Base-by-base conservation (phyloP, 306 rosid species). In the peach (Prunus persica) region DNA sequence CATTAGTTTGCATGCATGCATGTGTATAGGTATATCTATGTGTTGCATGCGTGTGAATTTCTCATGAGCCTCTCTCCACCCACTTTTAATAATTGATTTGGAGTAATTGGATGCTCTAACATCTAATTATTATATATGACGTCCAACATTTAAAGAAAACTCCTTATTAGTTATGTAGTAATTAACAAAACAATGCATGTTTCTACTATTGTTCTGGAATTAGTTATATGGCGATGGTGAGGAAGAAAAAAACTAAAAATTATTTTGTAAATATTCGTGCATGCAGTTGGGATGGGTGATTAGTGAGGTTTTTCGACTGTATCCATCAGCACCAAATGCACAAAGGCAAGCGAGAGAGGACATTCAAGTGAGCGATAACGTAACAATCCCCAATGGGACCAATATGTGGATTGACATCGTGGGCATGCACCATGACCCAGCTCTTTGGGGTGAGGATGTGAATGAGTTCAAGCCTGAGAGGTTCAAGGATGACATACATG, bases 251-350 rank as follows among this genome's bases (percentile, higher is more conserved):
- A 8, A 46, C 11, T 46, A 46, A 46, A 10, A 46, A 10, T 46
- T 46, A 46, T 46, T 46, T 46, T 46, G 11, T 46, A 46, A 46
- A 46, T 46, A 46, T 10, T 46, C 50, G 1, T 11, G 50, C 50
- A 20, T 87, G 85, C 86, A 93, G 97, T 89, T 93, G 98, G 94
- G 89, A 74, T 93, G 95, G 89, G 97, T 93, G 79, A 82, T 88
- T 89, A 93, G 85, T 75, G 97, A 93, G 80, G 90, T 78, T 38
- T 77, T 93, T 30, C 84, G 98, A 32, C 87, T 93, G 9, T 93
- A 93, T 67, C 95, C 97, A 43, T 74, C 98, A 8, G 87, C 97
- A 24, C 98, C 97, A 55, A 93, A 93, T 78, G 88, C 87, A 62
- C 93, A 89, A 66, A 91, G 98, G 79, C 97, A 91, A 84, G 95